phyloP scores from a whole-genome alignment of 2,329 filamentous ascomycete species.

The Cercospora canescens region DNA sequence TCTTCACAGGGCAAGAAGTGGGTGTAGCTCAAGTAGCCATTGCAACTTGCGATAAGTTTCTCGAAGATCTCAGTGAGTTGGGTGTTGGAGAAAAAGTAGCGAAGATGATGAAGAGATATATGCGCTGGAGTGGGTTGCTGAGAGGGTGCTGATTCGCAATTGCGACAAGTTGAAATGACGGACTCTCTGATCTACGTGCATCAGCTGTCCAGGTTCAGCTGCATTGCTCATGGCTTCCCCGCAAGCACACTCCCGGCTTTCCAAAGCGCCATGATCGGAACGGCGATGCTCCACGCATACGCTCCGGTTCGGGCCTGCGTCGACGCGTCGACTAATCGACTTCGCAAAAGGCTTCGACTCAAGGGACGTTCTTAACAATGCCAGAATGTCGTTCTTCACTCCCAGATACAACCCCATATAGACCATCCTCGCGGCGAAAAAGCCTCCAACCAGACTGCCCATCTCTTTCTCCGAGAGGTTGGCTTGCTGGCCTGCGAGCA shows the following conservation, averaged over 20 bases:
- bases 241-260: slow-evolving; percentile 20
- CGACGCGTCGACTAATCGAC: not conserved
- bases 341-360: not conserved
- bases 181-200: not conserved
- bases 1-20: slow-evolving; percentile 30
- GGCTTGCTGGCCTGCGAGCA: slow-evolving; percentile 33
- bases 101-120: slow-evolving; percentile 16
- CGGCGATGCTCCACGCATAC: slow-evolving; percentile 30
- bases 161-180: not conserved
- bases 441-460: slow-evolving; percentile 23
- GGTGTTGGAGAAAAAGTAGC: slow-evolving; percentile 3
- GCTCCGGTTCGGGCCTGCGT: slow-evolving; percentile 23
- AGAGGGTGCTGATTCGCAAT: slow-evolving; percentile 2
- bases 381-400: slow-evolving; percentile 26
- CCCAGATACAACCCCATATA: slow-evolving; percentile 27
- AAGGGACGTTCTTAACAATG: slow-evolving; percentile 13
- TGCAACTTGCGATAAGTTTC: slow-evolving; percentile 24
- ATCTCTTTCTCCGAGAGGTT: slow-evolving; percentile 25
- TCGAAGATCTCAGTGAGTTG: slow-evolving; percentile 12
- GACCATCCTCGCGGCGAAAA: slow-evolving; percentile 24
- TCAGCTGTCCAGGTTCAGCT: not conserved
- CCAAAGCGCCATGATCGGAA: slow-evolving; percentile 29
- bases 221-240: not conserved
- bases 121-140: slow-evolving; percentile 12
- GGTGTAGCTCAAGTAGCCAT: slow-evolving; percentile 27